Base-by-base conservation (phyloP, 805 yeast genomes). In the Teunomyces pallodes region DNA sequence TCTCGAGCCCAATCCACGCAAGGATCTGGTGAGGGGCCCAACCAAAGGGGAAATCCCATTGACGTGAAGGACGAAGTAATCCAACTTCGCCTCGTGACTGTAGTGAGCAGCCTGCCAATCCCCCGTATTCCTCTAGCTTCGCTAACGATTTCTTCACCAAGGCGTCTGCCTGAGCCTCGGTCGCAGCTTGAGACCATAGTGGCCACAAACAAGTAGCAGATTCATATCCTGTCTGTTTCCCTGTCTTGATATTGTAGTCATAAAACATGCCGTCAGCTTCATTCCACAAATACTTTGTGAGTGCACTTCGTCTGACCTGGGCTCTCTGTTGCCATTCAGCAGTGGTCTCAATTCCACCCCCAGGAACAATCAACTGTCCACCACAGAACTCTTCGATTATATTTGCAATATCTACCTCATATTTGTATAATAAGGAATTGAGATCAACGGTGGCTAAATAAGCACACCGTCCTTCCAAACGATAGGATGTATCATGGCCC, bases 1-100 rank as follows among this genome's bases (percentile, higher is more conserved):
- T 79, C 27, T 65, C 57, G 30, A 92, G 74, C 0, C 97, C 98
- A 40, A 79, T 80, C 99, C 99, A 92, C 1, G 96, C 92, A 46
- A 92, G 65, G 13, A 92, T 88, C 67, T 92, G 99, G 64, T 94
- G 98, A 3, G 99, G 98, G 0, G 98, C 97, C 99, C 99, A 92
- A 1, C 98, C 98, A 61, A 73, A 89, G 2, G 99, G 99, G 65
- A 86, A 94, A 65, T 92, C 99, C 99, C 99, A 92, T 69, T 92
- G 99, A 65, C 98, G 76, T 9, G 86, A 81, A n/a, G 96, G 97
- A 58, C 90, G 74, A 38, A 80, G 75, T 13, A 87, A 66, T 1
- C 85, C 81, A 32, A 88, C 69, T 24, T 76, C 80, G 35, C 96
- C 95, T 55, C 96, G 72, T 2, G 91, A 83, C 54, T 75, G 64